Evolutionary conservation across 345 rosid genomes (phyloP), one percentile per base, ranked within the genome.

Genomic region (Eucalyptus sp.): DNA sequence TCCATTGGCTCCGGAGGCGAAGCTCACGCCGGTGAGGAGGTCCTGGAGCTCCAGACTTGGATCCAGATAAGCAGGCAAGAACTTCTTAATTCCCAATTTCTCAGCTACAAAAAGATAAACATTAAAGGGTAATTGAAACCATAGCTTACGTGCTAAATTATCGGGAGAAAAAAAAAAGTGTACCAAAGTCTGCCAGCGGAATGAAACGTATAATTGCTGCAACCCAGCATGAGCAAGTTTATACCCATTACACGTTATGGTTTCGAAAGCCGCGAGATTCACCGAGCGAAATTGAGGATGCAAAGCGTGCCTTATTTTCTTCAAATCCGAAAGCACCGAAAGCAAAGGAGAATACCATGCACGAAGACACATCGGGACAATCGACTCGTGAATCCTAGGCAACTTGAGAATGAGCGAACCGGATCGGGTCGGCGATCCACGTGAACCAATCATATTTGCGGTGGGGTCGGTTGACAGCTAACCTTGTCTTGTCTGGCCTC

Each of bases 1-100:
- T 20, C 95, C 95, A 2, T 88, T 41, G 2, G 90, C 94, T 10
- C 93, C 95, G 1, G 94, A 91, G 58, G 95, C 95, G 51, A 92
- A 94, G 80, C 89, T 91, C 46, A 93, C 95, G 16, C 95, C 95
- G 3, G 94, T 93, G 41, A 89, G 51, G 62, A 93, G 94, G 87
- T 94, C 95, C 31, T 91, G 54, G 86, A 87, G 87, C 48, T 71
- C 81, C 50, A 93, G 86, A 14, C 66, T 68, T 49, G 94, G 93
- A 56, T 94, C 93, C 48, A 93, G 46, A 86, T 92, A 94, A 16
- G 95, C 93, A 13, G 95, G 95, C 33, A 94, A 31, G 5, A 41
- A 22, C 8, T 88, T 87, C 87, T 92, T 94, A 31, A 94, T 31
- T 6, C 93, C 95, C 20, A 94, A 60, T 71, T 48, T 89, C 88